Percentiles rank a stretch among this genome's conserved stretches.
Conservation (phyloP, 139 green algal genomes). For the Chlamydomonas schloesseri region DNA sequence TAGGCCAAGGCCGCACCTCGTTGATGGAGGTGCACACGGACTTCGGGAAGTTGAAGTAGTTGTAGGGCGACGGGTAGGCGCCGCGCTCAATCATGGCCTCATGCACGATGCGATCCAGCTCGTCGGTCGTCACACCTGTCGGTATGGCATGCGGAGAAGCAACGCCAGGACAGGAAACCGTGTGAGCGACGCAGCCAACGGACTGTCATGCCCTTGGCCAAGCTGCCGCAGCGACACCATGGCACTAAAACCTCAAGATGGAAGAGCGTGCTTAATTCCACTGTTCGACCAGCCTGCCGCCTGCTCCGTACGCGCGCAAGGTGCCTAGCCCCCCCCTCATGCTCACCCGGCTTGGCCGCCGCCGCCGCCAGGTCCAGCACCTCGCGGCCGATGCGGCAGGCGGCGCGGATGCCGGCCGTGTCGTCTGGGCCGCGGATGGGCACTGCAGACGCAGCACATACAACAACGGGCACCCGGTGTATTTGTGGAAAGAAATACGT, state of each 20-base stretch:
- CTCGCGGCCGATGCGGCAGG: conserved; percentile 68
- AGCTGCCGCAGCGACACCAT: too few species aligned
- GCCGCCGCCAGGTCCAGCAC: conserved; percentile 38
- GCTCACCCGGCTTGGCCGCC: conserved; percentile 27
- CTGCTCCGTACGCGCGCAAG: too few species aligned
- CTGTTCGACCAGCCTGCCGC: too few species aligned
- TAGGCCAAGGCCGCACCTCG: conserved; percentile 74
- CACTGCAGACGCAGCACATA: conserved; percentile 64
- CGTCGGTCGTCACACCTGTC: conserved; percentile 90
- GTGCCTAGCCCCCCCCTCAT: not conserved
- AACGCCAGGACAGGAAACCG: too few species aligned
- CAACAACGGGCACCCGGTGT: too few species aligned
- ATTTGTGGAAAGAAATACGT: too few species aligned
- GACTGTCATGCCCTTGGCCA: too few species aligned
- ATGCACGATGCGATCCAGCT: conserved; percentile 95
- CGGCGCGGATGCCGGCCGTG: conserved; percentile 79
- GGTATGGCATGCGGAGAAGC: too few species aligned
- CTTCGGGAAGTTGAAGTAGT: conserved; percentile 98
- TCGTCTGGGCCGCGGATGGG: conserved; percentile 72
- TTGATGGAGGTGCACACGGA: conserved; percentile 97
- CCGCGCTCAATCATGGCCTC: conserved; percentile 82
- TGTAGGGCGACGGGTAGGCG: conserved; percentile 92
- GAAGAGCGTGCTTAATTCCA: too few species aligned
- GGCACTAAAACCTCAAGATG: too few species aligned
- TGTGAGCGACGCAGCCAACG: too few species aligned